Percentiles rank a stretch among this genome's conserved stretches.
These are phyloP conservation scores for Kalmusia sp. DNA, from an alignment of 2,329 filamentous ascomycete genomes.

Conservation along the genomic window DNA sequence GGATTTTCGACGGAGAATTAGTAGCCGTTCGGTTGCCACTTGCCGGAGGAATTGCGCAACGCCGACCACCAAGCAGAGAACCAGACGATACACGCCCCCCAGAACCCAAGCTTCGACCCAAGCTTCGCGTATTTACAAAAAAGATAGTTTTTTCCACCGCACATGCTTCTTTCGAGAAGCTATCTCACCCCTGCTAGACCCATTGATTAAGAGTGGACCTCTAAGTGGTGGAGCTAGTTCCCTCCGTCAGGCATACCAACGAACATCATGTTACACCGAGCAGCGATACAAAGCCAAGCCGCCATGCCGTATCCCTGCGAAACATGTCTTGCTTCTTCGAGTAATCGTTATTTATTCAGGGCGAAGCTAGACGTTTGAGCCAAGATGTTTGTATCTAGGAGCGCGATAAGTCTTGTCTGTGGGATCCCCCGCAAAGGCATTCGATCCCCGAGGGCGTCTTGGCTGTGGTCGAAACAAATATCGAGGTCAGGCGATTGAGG, in stretches of 20 bases:
- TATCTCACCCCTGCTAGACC: background rate
- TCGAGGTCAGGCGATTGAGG: background rate
- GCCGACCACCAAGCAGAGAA: background rate
- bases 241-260: background rate
- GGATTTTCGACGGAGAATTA: too few relatives aligned
- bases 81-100: background rate
- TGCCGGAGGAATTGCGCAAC: background rate
- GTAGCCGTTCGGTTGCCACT: too few relatives aligned
- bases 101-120: too few relatives aligned
- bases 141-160: too few relatives aligned
- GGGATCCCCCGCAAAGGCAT: background rate
- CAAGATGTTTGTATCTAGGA: background rate
- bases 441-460: background rate
- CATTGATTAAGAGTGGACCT: background rate
- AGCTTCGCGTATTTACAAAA: background rate
- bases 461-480: background rate
- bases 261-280: background rate
- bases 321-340: background rate
- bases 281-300: background rate
- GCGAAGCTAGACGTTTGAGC: slow-evolving; percentile 21
- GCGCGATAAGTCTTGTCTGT: background rate
- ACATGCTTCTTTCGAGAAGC: background rate
- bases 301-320: background rate
- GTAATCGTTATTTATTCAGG: slow-evolving; percentile 1
- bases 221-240: background rate